phyloP scores from a whole-genome alignment of 108 stramenopile species.

The Conticribra weissflogii region DNA sequence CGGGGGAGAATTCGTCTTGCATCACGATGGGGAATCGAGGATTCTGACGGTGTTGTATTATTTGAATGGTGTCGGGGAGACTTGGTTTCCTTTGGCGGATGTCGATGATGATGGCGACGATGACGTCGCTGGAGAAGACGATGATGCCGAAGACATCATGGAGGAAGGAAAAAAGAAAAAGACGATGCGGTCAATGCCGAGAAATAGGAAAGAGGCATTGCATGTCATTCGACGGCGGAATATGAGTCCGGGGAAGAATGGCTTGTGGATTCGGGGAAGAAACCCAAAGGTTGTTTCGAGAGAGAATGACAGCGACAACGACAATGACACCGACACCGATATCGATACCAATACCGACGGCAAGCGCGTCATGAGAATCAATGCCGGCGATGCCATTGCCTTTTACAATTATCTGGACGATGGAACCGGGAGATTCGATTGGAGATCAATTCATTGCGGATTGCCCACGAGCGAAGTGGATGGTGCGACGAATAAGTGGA shows the following conservation, averaged over 20 bases:
- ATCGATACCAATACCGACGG: neutral
- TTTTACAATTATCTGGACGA: conserved; percentile 60
- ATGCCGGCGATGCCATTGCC: conserved; percentile 62
- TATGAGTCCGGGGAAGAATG: conserved; percentile 21
- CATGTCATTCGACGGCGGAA: no score
- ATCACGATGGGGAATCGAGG: conserved; percentile 55
- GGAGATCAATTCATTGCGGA: conserved; percentile 61
- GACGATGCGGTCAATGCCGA: no score
- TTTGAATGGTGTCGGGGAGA: conserved; percentile 68
- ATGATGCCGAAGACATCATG: neutral
- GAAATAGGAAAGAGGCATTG: no score
- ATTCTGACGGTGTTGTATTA: conserved; percentile 64
- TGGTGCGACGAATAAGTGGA: conserved; percentile 57
- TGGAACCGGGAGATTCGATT: conserved; percentile 36
- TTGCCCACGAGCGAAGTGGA: conserved; percentile 37
- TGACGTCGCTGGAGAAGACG: neutral
- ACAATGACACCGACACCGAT: no score
- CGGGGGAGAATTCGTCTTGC: conserved; percentile 56
- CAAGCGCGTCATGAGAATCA: conserved; percentile 14
- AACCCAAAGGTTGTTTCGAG: neutral
- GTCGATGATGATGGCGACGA: conserved; percentile 6
- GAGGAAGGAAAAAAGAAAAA: neutral
- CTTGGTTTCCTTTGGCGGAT: conserved; percentile 71
- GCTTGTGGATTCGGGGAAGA: conserved; percentile 11
- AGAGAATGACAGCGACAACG: conserved; percentile 1